phyloP scores from a whole-genome alignment of 176 grass and related monocot species.

The Musa beccarii region DNA sequence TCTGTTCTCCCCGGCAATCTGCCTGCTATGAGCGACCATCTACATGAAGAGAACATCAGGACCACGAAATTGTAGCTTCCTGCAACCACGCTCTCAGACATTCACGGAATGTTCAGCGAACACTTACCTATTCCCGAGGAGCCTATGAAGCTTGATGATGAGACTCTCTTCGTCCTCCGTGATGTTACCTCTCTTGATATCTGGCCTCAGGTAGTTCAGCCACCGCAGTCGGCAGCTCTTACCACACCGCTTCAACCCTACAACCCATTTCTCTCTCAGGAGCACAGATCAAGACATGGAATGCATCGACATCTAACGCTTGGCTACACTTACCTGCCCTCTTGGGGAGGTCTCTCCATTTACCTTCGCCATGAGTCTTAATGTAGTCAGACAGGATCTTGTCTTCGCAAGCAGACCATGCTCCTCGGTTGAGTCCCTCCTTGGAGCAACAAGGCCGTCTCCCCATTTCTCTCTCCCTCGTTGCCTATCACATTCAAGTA shows the following conservation, averaged over 20 bases:
- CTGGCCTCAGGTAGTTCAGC: no score
- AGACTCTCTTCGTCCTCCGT: no score
- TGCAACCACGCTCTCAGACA: no score
- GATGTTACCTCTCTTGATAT: no score
- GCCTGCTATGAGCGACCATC: constrained; percentile 32
- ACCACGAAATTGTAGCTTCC: no score
- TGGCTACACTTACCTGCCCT: no score
- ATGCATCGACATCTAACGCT: no score
- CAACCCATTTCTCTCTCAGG: no score
- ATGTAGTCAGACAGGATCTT: constrained; percentile 23
- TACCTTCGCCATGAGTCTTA: constrained; percentile 10
- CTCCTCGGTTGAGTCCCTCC: constrained; percentile 26
- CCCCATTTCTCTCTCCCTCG: constrained; percentile 10
- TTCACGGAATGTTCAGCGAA: no score
- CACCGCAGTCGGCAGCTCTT: background rate
- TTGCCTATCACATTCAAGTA: no score
- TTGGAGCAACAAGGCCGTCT: constrained; percentile 25
- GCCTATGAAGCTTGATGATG: background rate
- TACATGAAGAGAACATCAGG: background rate
- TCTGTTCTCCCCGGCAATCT: background rate
- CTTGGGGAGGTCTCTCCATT: no score
- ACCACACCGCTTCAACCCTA: constrained; percentile 24
- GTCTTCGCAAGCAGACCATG: constrained; percentile 26
- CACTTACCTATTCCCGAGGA: constrained; percentile 27
- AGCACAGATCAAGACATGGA: no score